Conservation (phyloP, 768 basidiomycete genomes). For the Grammothele lineata region DNA sequence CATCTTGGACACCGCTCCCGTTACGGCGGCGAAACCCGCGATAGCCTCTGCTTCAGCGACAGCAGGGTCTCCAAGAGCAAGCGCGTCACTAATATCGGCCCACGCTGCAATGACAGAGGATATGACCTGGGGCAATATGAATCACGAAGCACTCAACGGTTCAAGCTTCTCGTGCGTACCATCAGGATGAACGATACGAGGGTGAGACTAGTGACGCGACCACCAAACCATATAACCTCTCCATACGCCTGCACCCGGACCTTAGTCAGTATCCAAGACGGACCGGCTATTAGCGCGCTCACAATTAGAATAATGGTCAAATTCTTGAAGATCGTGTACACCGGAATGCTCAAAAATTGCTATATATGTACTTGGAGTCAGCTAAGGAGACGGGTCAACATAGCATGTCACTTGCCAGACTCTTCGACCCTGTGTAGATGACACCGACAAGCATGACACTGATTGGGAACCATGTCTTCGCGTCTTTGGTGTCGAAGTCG, state of each 20-base stretch:
- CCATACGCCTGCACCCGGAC: conserved; percentile 81
- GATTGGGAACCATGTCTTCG: conserved; percentile 92
- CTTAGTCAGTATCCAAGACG: too few relatives aligned
- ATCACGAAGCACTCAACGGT: background rate
- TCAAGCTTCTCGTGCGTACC: conserved; percentile 39
- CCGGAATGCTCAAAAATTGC: conserved; percentile 97
- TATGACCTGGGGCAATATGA: conserved; percentile 51
- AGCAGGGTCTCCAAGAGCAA: conserved; percentile 29
- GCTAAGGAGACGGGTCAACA: background rate
- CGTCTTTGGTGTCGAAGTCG: conserved; percentile 76
- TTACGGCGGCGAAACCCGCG: conserved; percentile 32
- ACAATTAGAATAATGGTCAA: conserved; percentile 98
- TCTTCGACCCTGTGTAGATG: conserved; percentile 98
- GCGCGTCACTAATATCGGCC: conserved; percentile 64
- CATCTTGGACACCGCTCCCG: conserved; percentile 42
- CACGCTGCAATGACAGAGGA: conserved; percentile 98
- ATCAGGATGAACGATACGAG: conserved; percentile 89
- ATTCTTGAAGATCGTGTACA: conserved; percentile 99
- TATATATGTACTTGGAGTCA: conserved; percentile 28
- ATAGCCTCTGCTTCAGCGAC: conserved; percentile 21
- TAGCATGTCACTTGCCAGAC: conserved; percentile 72
- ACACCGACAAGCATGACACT: conserved; percentile 88
- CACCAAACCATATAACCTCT: conserved; percentile 96
- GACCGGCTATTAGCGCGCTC: too few relatives aligned
- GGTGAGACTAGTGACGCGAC: conserved; percentile 80